phyloP scores from a whole-genome alignment of 1,284 basidiomycete genomes.

The Cystobasidium slooffiae region DNA sequence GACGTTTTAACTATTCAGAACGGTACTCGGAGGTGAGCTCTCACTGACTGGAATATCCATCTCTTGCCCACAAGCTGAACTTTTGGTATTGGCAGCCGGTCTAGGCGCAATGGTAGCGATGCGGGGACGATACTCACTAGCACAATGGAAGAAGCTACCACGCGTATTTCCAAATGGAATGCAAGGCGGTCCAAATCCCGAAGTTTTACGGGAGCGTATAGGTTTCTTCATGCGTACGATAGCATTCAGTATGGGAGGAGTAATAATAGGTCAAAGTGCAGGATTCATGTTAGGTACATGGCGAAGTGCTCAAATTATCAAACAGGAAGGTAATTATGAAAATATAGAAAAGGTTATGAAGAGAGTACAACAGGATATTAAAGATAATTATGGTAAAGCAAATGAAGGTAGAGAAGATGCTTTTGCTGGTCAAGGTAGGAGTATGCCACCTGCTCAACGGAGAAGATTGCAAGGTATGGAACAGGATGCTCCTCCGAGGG shows the following conservation, averaged over 20 bases:
- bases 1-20: background rate
- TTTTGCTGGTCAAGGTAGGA: conserved; percentile 19
- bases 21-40: conserved; percentile 25
- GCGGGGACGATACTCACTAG: conserved; percentile 24
- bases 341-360: conserved; percentile 41
- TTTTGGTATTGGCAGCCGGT: conserved; percentile 5
- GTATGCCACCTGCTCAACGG: conserved; percentile 19
- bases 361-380: conserved; percentile 42
- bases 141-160: conserved; percentile 39
- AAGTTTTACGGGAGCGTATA: conserved; percentile 29
- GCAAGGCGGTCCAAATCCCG: conserved; percentile 10
- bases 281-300: conserved; percentile 38
- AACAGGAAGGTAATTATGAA: conserved; percentile 40
- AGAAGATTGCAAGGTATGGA: conserved; percentile 24
- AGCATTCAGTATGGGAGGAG: conserved; percentile 32
- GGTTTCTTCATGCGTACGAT: conserved; percentile 21
- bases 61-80: background rate
- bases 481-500: background rate
- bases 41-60: background rate
- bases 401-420: conserved; percentile 20
- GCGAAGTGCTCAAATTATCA: conserved; percentile 29
- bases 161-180: conserved; percentile 32
- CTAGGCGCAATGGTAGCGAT: conserved; percentile 36
- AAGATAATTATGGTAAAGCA: conserved; percentile 34
- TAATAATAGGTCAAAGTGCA: conserved; percentile 34